These are phyloP conservation scores for Termitomyces sp. DNA, from an alignment of 768 basidiomycete species.

Conservation along the genomic window DNA sequence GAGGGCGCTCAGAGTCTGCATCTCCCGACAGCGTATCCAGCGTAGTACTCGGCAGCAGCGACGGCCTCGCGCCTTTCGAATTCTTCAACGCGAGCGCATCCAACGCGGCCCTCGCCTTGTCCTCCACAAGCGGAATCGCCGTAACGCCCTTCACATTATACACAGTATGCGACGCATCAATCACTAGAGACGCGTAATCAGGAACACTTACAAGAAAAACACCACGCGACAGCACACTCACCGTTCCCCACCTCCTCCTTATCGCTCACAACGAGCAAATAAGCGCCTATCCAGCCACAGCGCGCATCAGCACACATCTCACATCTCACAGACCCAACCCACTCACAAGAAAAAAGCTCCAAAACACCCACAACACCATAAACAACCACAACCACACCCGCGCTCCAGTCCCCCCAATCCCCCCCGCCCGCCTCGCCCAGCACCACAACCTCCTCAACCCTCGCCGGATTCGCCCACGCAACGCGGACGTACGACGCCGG, in stretches of 20 bases:
- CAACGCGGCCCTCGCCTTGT: constrained; percentile 51
- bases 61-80: constrained; percentile 36
- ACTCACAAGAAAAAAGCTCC: constrained; percentile 63
- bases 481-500: constrained; percentile 38
- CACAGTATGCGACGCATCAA: constrained; percentile 55
- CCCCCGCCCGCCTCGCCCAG: constrained; percentile 22
- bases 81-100: constrained; percentile 50
- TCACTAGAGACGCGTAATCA: constrained; percentile 36
- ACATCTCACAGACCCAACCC: no score
- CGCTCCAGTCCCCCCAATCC: constrained; percentile 38
- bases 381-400: constrained; percentile 48
- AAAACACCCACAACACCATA: constrained; percentile 77
- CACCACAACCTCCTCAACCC: constrained; percentile 42
- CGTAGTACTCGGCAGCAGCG: constrained; percentile 31
- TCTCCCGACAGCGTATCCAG: constrained; percentile 15
- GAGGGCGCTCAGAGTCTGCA: constrained; percentile 5
- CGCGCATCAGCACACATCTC: background rate
- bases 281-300: constrained; percentile 47
- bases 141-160: constrained; percentile 65
- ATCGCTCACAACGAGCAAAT: constrained; percentile 68
- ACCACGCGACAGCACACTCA: constrained; percentile 35
- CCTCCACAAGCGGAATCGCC: constrained; percentile 68
- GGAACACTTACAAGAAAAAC: background rate
- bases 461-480: constrained; percentile 52
- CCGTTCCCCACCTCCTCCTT: constrained; percentile 59